Evolutionary conservation across 306 rosid species (phyloP).

Genomic region (Vigna radiata): DNA sequence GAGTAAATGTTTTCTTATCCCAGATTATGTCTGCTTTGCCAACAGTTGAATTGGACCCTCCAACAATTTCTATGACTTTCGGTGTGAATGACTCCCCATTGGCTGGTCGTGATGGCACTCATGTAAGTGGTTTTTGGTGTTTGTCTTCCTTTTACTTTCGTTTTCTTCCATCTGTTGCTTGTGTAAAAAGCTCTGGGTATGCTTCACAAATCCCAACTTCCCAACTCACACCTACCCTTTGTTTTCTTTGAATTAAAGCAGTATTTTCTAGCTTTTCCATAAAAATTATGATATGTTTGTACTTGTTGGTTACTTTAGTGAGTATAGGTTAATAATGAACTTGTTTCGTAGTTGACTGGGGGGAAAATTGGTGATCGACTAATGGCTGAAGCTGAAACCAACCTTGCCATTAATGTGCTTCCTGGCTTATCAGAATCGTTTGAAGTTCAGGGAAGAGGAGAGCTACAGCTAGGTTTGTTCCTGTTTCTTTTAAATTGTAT

Average conservation of each 20-base stretch:
- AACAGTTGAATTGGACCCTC: constrained; percentile 92
- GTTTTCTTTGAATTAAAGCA: background rate
- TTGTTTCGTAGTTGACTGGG: constrained; percentile 76
- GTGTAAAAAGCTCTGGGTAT: background rate
- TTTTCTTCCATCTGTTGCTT: constrained; percentile 32
- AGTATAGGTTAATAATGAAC: constrained; percentile 46
- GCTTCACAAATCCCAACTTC: constrained; percentile 31
- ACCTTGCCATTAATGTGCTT: constrained; percentile 96
- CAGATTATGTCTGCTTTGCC: constrained; percentile 85
- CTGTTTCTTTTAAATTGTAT: constrained; percentile 40
- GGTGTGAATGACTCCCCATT: constrained; percentile 97
- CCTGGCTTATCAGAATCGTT: constrained; percentile 91
- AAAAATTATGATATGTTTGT: constrained; percentile 2
- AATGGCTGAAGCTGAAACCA: constrained; percentile 95
- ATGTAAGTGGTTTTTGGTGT: constrained; percentile 63
- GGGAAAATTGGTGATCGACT: constrained; percentile 91
- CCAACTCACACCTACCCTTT: constrained; percentile 10
- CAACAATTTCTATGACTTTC: constrained; percentile 98
- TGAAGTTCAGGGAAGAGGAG: constrained; percentile 99
- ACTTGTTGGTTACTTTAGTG: constrained; percentile 34
- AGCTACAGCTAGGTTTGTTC: constrained; percentile 90
- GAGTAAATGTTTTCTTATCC: constrained; percentile 33
- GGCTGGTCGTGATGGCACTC: constrained; percentile 97
- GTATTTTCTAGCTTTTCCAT: constrained; percentile 36
- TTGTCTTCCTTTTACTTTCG: constrained; percentile 42